phyloP scores from a whole-genome alignment of 2,329 filamentous ascomycete genomes.

The Ustilaginoidea virens region DNA sequence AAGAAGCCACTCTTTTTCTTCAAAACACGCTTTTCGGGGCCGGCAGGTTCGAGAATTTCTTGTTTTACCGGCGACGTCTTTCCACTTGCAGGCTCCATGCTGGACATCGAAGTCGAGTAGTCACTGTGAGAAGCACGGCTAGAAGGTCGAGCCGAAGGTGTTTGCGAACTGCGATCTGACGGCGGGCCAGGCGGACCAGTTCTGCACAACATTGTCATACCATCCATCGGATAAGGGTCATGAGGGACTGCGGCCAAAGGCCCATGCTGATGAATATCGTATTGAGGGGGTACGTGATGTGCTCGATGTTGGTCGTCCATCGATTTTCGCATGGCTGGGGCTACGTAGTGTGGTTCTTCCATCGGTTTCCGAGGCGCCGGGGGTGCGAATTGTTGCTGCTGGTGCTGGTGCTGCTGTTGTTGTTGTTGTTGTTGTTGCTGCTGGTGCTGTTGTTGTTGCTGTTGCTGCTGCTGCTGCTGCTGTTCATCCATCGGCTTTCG shows the following conservation, averaged over 20 bases:
- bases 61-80: conserved; percentile 62
- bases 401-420: no score
- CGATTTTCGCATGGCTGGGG: no score
- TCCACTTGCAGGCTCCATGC: conserved; percentile 62
- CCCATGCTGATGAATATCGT: conserved; percentile 38
- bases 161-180: conserved; percentile 35
- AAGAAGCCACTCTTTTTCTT: conserved; percentile 78
- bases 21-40: conserved; percentile 49
- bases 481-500: no score
- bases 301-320: conserved; percentile 9
- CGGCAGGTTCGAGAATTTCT: conserved; percentile 28
- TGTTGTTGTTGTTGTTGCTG: no score
- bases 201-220: conserved; percentile 94
- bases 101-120: conserved; percentile 80
- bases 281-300: conserved; percentile 12
- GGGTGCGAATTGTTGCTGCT: no score
- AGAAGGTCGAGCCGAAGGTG: conserved; percentile 53
- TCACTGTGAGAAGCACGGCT: conserved; percentile 86
- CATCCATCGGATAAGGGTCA: conserved; percentile 86
- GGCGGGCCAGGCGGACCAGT: conserved; percentile 48
- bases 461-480: no score
- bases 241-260: conserved; percentile 62
- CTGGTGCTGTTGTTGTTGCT: no score
- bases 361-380: no score
- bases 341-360: no score